A percentile compares a stretch with the other conserved stretches of the same genome.
phyloP scores from a whole-genome alignment of 495 filamentous ascomycete species.

The Aspergillus sclerotioniger region DNA sequence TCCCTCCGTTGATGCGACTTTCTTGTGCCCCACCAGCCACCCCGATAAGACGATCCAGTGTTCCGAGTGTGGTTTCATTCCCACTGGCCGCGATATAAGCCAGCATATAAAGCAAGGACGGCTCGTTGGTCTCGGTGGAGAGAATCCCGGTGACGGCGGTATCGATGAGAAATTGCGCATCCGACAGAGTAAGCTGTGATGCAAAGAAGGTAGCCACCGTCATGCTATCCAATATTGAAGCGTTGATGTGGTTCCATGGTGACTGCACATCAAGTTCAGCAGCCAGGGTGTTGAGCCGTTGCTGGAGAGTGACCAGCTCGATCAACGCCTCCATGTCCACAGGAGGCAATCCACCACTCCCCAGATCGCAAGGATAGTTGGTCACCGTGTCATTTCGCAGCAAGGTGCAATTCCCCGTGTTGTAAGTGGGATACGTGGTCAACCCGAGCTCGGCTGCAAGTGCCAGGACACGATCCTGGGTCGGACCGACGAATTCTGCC shows the following conservation, averaged over 20 bases:
- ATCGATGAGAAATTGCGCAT: slow-evolving; percentile 11
- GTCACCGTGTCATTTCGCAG: slow-evolving; percentile 11
- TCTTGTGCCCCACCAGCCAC: slow-evolving; percentile 22
- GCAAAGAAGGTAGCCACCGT: slow-evolving; percentile 13
- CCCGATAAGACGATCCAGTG: slow-evolving; percentile 15
- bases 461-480: slow-evolving; percentile 15
- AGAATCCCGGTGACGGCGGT: slow-evolving; percentile 9
- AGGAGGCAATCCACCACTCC: slow-evolving; percentile 4
- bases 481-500: slow-evolving; percentile 18
- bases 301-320: slow-evolving; percentile 11
- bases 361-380: not conserved
- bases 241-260: slow-evolving; percentile 17
- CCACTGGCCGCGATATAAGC: slow-evolving; percentile 23
- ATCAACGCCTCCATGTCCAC: slow-evolving; percentile 4
- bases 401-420: slow-evolving; percentile 8
- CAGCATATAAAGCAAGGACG: slow-evolving; percentile 20
- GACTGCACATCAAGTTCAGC: slow-evolving; percentile 9
- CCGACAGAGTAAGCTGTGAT: not conserved
- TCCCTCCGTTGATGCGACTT: slow-evolving; percentile 18
- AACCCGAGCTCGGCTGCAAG: slow-evolving; percentile 14
- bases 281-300: slow-evolving; percentile 10
- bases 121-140: slow-evolving; percentile 17
- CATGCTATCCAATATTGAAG: slow-evolving; percentile 13
- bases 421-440: slow-evolving; percentile 14
- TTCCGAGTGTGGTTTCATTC: slow-evolving; percentile 17